A percentile compares a stretch with the other conserved stretches of the same genome.
Conservation (phyloP, 768 basidiomycete species). For the Panaeolus papilionaceus region DNA sequence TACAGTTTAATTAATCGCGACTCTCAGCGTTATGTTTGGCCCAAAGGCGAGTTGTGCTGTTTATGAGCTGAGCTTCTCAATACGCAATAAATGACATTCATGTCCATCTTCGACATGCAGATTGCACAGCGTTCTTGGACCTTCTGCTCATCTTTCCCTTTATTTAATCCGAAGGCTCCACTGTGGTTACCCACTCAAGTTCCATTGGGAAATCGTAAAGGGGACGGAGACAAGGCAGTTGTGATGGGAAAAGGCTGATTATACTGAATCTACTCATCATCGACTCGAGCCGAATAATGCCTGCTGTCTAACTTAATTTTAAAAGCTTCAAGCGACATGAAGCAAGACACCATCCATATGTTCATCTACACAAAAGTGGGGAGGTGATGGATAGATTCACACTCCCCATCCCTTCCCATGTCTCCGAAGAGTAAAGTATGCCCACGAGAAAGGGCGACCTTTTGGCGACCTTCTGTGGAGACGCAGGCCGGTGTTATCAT, state of each 20-base stretch:
- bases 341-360: constrained; percentile 11
- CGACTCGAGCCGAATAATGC: background rate
- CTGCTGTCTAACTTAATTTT: constrained; percentile 12
- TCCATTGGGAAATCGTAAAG: constrained; percentile 8
- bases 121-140: background rate
- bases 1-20: constrained; percentile 10
- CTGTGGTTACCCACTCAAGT: constrained; percentile 12
- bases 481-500: background rate
- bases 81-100: constrained; percentile 5
- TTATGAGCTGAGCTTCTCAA: background rate
- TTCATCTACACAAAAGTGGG: background rate
- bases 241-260: background rate
- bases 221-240: background rate
- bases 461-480: background rate
- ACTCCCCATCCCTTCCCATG: constrained; percentile 1
- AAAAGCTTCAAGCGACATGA: constrained; percentile 3
- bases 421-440: background rate
- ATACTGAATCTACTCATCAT: background rate
- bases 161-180: background rate
- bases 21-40: background rate
- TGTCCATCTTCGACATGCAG: background rate
- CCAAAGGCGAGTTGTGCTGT: background rate
- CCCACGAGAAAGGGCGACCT: background rate
- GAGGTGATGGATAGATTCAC: background rate
- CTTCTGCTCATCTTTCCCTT: background rate